Conservation (phyloP, 352 stramenopile species). For the Pythium sukuiense region DNA sequence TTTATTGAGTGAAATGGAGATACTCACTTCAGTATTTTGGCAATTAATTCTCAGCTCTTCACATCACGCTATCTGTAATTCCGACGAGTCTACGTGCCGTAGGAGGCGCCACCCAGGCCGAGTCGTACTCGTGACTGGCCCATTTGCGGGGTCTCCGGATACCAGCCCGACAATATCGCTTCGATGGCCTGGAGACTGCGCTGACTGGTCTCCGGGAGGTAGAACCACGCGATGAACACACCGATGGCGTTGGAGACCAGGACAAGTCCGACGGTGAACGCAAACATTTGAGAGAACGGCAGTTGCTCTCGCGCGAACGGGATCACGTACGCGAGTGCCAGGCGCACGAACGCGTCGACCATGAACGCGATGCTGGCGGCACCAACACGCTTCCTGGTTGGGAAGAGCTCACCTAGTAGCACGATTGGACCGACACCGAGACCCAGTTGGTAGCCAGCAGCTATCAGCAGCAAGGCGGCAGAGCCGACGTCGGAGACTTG, state of each 20-base stretch:
- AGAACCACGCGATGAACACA: conserved; percentile 56
- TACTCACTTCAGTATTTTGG: background rate
- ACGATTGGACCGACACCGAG: conserved; percentile 60
- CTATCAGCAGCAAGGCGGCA: conserved; percentile 61
- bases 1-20: conserved; percentile 9
- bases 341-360: conserved; percentile 44
- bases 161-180: conserved; percentile 72
- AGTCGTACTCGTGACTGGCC: conserved; percentile 56
- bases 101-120: conserved; percentile 32
- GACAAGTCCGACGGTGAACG: conserved; percentile 39
- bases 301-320: conserved; percentile 37
- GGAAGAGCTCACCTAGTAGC: conserved; percentile 70
- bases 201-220: conserved; percentile 71
- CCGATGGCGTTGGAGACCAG: conserved; percentile 48
- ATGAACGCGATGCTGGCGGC: conserved; percentile 74
- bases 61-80: background rate
- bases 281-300: conserved; percentile 37
- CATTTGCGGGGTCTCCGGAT: conserved; percentile 58
- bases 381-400: conserved; percentile 57
- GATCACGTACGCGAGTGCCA: conserved; percentile 40
- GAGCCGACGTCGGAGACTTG: conserved; percentile 50
- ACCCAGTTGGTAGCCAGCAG: conserved; percentile 63
- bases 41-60: background rate
- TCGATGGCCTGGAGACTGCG: conserved; percentile 83
- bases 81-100: conserved; percentile 6